Conservation (phyloP, 306 rosid species). For the Vigna hirtella region DNA sequence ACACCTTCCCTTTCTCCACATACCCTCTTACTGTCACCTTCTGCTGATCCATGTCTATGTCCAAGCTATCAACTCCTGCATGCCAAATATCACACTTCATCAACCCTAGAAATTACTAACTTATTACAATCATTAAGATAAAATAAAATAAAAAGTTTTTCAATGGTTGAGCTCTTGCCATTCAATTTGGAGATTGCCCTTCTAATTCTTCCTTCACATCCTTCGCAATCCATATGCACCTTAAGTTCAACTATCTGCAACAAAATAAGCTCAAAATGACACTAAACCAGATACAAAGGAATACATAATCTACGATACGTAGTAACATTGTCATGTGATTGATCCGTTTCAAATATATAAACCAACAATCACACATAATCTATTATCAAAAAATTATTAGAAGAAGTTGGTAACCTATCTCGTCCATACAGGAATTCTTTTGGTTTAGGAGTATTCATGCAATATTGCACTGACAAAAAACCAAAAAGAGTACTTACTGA, state of each 20-base stretch:
- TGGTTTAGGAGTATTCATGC: not conserved
- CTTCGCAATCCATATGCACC: conserved; percentile 94
- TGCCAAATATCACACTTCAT: not conserved
- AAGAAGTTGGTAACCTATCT: too few relatives aligned
- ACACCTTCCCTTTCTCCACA: conserved; percentile 63
- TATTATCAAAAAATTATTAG: too few relatives aligned
- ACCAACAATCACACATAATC: too few relatives aligned
- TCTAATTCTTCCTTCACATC: conserved; percentile 72
- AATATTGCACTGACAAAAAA: not conserved
- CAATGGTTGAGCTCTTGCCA: conserved; percentile 50
- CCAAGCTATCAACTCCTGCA: conserved; percentile 77
- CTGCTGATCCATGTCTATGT: conserved; percentile 77
- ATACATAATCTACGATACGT: too few relatives aligned
- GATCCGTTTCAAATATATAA: too few relatives aligned
- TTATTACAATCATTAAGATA: too few relatives aligned
- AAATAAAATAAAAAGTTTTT: not conserved
- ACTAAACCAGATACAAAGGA: not conserved
- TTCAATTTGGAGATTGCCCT: conserved; percentile 73
- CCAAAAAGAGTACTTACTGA: conserved; percentile 54
- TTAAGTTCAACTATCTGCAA: conserved; percentile 73
- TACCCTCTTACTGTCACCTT: conserved; percentile 77
- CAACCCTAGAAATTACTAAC: not conserved
- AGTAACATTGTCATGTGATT: too few relatives aligned
- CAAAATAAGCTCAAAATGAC: not conserved
- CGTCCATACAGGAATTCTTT: not conserved